Percentiles rank a stretch among this genome's conserved stretches.
Conservation (phyloP, 352 stramenopile genomes). For the Globisporangium iwayamae region DNA sequence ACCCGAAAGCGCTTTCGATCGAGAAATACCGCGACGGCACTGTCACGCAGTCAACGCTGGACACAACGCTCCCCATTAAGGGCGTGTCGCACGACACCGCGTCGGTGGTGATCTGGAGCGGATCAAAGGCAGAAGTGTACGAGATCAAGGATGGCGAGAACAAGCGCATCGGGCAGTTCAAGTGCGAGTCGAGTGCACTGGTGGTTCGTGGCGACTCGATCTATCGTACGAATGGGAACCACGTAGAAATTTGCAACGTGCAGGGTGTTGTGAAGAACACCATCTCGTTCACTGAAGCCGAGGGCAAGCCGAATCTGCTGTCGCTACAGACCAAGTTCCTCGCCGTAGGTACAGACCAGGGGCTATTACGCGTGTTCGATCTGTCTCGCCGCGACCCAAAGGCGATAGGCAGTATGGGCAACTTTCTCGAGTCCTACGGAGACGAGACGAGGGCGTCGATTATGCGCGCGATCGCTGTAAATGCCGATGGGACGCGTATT, state of each 20-base stretch:
- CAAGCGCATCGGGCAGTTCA: constrained; percentile 66
- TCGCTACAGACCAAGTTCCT: constrained; percentile 90
- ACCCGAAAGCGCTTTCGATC: constrained; percentile 64
- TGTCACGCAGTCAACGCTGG: constrained; percentile 59
- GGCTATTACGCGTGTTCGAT: constrained; percentile 87
- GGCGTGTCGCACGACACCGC: constrained; percentile 78
- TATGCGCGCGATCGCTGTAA: constrained; percentile 76
- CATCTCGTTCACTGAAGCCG: constrained; percentile 89
- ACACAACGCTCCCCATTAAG: constrained; percentile 75
- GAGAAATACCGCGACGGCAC: constrained; percentile 76
- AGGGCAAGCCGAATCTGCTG: constrained; percentile 80
- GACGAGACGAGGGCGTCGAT: constrained; percentile 52
- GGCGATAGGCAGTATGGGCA: constrained; percentile 82
- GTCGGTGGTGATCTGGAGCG: constrained; percentile 82
- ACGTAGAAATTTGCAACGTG: constrained; percentile 88
- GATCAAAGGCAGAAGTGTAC: constrained; percentile 84
- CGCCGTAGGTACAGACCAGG: constrained; percentile 82
- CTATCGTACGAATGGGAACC: constrained; percentile 79
- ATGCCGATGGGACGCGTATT: constrained; percentile 88
- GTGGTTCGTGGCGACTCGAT: constrained; percentile 84
- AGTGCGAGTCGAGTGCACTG: constrained; percentile 65
- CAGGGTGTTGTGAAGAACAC: constrained; percentile 83
- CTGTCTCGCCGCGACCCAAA: constrained; percentile 83
- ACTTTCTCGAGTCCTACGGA: constrained; percentile 52
- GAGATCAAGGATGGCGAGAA: constrained; percentile 69